Evolutionary conservation across 1,284 basidiomycete genomes (phyloP).

Genomic region (Cryptococcus maquisensis): DNA sequence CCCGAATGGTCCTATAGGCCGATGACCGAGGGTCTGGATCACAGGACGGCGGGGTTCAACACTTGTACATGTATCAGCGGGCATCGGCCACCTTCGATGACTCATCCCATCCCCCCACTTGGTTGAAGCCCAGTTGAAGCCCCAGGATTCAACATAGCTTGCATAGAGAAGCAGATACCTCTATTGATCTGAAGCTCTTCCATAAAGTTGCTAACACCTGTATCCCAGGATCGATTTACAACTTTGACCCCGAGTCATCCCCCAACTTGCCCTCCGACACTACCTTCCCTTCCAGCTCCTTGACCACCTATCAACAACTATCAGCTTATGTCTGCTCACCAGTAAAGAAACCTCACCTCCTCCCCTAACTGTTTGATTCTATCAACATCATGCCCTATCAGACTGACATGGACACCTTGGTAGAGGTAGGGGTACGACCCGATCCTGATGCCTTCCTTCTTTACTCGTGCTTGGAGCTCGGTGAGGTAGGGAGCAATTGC

Average conservation of each 20-base stretch:
- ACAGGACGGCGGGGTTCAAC: too few relatives aligned
- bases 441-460: slow-evolving; percentile 70
- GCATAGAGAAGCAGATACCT: too few relatives aligned
- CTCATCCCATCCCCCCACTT: too few relatives aligned
- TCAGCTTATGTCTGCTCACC: not conserved
- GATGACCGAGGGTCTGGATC: too few relatives aligned
- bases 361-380: slow-evolving; percentile 57
- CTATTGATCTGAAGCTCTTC: too few relatives aligned
- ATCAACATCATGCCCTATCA: slow-evolving; percentile 69
- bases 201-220: too few relatives aligned
- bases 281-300: slow-evolving; percentile 52
- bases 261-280: slow-evolving; percentile 50
- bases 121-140: too few relatives aligned
- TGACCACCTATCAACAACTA: slow-evolving; percentile 43
- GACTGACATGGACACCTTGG: slow-evolving; percentile 57
- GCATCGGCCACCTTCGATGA: too few relatives aligned
- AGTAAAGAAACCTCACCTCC: slow-evolving; percentile 55
- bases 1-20: too few relatives aligned
- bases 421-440: slow-evolving; percentile 71
- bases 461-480: slow-evolving; percentile 67
- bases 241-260: not conserved
- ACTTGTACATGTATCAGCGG: too few relatives aligned
- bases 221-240: too few relatives aligned
- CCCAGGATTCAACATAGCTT: too few relatives aligned
- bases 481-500: slow-evolving; percentile 85